phyloP scores from a whole-genome alignment of 441 rosid species.

The Daphne laureola region DNA sequence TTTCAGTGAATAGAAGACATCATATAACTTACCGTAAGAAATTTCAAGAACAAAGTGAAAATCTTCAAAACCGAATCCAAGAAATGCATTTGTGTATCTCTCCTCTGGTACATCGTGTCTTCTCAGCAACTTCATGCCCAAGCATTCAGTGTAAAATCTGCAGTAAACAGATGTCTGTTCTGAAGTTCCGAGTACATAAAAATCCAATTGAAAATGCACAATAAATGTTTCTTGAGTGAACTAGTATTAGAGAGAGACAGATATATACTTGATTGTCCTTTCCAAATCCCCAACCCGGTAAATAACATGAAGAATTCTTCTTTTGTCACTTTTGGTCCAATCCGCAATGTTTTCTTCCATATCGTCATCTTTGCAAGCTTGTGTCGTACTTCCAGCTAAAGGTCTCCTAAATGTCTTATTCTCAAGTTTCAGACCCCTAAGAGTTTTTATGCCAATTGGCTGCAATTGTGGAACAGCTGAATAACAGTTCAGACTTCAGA shows the following conservation, averaged over 20 bases:
- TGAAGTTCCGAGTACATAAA: background rate
- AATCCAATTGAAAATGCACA: background rate
- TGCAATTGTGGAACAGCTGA: slow-evolving; percentile 55
- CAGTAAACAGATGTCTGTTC: slow-evolving; percentile 11
- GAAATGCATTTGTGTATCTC: slow-evolving; percentile 61
- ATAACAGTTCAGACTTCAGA: background rate
- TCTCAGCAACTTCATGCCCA: slow-evolving; percentile 68
- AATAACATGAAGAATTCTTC: slow-evolving; percentile 90
- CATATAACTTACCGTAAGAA: slow-evolving; percentile 36
- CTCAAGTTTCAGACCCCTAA: slow-evolving; percentile 41
- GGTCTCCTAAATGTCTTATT: slow-evolving; percentile 30
- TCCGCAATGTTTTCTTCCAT: slow-evolving; percentile 54
- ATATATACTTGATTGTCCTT: slow-evolving; percentile 69
- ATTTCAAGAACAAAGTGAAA: slow-evolving; percentile 57
- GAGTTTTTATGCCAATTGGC: slow-evolving; percentile 30
- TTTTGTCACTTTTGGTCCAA: slow-evolving; percentile 76
- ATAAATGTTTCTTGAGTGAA: background rate
- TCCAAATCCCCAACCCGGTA: slow-evolving; percentile 97
- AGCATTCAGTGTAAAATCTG: slow-evolving; percentile 64
- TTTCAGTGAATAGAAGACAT: slow-evolving; percentile 2
- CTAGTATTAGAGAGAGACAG: background rate
- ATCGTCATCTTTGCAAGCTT: slow-evolving; percentile 44
- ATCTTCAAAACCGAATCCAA: slow-evolving; percentile 73
- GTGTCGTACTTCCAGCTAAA: slow-evolving; percentile 48
- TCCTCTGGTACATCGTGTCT: slow-evolving; percentile 73